Conservation (phyloP, 2,329 filamentous ascomycete genomes). For the Colletotrichum sp. region DNA sequence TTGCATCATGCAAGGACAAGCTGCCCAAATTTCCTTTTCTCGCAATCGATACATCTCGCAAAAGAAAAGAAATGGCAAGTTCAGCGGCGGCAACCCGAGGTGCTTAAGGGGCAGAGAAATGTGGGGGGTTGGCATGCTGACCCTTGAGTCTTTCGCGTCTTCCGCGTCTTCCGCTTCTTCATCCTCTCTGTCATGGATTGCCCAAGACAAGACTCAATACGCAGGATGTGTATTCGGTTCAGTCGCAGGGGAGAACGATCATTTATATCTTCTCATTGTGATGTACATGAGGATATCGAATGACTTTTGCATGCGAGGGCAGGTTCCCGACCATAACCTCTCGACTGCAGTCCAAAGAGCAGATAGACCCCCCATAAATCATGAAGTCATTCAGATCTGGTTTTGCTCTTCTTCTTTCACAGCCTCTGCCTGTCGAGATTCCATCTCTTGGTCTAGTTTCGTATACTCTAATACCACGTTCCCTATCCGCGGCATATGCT, state of each 20-base stretch:
- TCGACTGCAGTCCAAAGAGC: neutral
- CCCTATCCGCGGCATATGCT: constrained; percentile 12
- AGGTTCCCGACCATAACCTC: constrained; percentile 12
- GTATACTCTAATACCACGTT: constrained; percentile 16
- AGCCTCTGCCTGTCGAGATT: neutral
- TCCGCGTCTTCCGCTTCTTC: no score
- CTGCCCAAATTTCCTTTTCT: no score
- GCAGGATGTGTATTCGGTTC: no score
- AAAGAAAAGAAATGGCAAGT: no score
- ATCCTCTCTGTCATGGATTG: no score
- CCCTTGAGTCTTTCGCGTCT: no score
- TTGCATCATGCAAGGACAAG: no score
- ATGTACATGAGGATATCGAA: neutral
- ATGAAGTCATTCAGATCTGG: neutral
- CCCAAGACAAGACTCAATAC: no score
- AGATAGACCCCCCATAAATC: neutral
- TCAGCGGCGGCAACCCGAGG: no score
- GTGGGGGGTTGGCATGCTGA: no score
- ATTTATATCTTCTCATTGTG: neutral
- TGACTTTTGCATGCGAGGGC: neutral
- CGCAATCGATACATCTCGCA: no score
- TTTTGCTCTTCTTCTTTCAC: constrained; percentile 14
- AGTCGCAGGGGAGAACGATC: neutral
- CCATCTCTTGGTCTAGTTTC: neutral
- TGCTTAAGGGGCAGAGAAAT: no score